Evolutionary conservation across 805 yeast species (phyloP).

Genomic region (Candida berthetii): DNA sequence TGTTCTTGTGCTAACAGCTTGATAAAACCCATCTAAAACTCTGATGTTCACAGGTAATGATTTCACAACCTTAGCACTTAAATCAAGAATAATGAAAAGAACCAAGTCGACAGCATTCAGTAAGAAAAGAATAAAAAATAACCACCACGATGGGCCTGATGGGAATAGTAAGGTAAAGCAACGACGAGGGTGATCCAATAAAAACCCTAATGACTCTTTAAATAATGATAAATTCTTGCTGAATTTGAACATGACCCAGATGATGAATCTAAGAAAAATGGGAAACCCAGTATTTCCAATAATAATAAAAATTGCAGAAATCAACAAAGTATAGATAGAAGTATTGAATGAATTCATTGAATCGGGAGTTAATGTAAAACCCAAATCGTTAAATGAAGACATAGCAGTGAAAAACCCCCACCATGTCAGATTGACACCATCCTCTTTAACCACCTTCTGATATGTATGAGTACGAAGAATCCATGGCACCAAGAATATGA

Average conservation of each 20-base stretch:
- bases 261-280: conserved; percentile 65
- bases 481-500: conserved; percentile 58
- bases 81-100: conserved; percentile 74
- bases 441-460: conserved; percentile 32
- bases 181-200: conserved; percentile 94
- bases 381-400: conserved; percentile 81
- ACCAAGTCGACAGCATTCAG: conserved; percentile 76
- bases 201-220: conserved; percentile 76
- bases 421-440: conserved; percentile 78
- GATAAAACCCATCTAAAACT: conserved; percentile 79
- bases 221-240: conserved; percentile 57
- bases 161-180: conserved; percentile 93
- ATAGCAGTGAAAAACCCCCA: conserved; percentile 87
- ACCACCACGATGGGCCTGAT: conserved; percentile 93
- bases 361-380: conserved; percentile 74
- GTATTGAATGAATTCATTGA: conserved; percentile 67
- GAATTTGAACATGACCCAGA: conserved; percentile 71
- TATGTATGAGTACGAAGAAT: conserved; percentile 37
- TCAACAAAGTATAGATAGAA: conserved; percentile 59
- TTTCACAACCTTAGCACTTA: conserved; percentile 44
- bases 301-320: conserved; percentile 65
- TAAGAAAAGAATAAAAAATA: conserved; percentile 63
- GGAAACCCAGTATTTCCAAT: conserved; percentile 97
- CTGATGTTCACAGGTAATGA: conserved; percentile 60
- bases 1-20: conserved; percentile 89